phyloP scores from a whole-genome alignment of 108 stramenopile species.

The Pseudonitzschia multiseries region DNA sequence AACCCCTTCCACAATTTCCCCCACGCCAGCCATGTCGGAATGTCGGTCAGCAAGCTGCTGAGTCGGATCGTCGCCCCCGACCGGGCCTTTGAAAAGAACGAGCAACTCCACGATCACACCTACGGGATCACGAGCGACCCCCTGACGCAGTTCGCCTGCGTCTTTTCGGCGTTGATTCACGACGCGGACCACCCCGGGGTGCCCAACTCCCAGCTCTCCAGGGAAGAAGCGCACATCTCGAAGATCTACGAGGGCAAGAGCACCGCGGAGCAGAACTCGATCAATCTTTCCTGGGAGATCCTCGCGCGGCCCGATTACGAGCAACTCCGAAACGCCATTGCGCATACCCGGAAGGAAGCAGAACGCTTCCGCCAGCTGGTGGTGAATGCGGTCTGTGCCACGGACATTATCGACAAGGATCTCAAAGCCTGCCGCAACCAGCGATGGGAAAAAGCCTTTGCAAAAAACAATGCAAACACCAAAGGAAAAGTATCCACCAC shows the following conservation, averaged over 20 bases:
- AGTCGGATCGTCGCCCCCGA: conserved; percentile 43
- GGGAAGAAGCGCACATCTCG: conserved; percentile 37
- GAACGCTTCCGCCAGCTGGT: conserved; percentile 48
- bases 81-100: conserved; percentile 27
- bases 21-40: conserved; percentile 55
- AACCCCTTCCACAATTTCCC: conserved; percentile 45
- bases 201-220: conserved; percentile 47
- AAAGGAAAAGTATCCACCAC: too few species aligned
- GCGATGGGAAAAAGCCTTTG: conserved; percentile 48
- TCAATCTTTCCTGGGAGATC: conserved; percentile 43
- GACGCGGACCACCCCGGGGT: conserved; percentile 61
- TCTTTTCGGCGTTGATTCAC: conserved; percentile 58
- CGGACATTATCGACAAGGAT: conserved; percentile 52
- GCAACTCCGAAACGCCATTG: conserved; percentile 35
- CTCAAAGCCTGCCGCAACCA: conserved; percentile 30
- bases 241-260: conserved; percentile 33
- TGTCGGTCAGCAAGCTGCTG: conserved; percentile 49
- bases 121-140: conserved; percentile 49
- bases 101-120: conserved; percentile 33
- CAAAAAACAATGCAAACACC: too few species aligned
- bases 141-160: conserved; percentile 49
- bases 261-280: conserved; percentile 55
- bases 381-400: conserved; percentile 48
- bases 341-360: conserved; percentile 21
- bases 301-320: conserved; percentile 40